Conservation (phyloP, 192 early-diverging fungal genomes). For the Umbelopsis sp. region DNA sequence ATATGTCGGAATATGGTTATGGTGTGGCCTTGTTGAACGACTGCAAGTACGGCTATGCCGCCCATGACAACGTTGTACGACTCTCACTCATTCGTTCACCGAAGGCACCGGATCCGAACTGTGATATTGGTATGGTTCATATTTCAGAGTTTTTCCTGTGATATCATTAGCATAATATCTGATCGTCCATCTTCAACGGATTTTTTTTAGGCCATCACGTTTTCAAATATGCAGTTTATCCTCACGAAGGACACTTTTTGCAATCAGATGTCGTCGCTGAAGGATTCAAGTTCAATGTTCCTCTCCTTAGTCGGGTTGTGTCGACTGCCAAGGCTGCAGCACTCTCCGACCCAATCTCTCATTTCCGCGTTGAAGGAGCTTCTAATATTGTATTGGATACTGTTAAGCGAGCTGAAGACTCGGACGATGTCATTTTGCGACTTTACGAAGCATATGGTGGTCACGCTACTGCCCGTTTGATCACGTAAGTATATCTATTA, state of each 20-base stretch:
- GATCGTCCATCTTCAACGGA: no score
- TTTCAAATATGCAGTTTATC: constrained; percentile 90
- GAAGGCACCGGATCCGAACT: constrained; percentile 71
- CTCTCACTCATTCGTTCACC: constrained; percentile 88
- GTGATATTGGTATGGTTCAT: constrained; percentile 57
- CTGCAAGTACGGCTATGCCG: constrained; percentile 95
- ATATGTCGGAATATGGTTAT: constrained; percentile 94
- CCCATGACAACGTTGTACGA: constrained; percentile 77
- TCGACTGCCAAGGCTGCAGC: not conserved
- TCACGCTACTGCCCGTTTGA: constrained; percentile 57
- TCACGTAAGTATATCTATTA: constrained; percentile 39
- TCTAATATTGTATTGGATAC: constrained; percentile 90
- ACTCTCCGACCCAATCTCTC: not conserved
- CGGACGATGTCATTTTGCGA: constrained; percentile 73
- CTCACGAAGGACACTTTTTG: constrained; percentile 81
- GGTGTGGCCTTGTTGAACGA: constrained; percentile 95
- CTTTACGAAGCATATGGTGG: constrained; percentile 94
- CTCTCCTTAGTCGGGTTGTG: constrained; percentile 51
- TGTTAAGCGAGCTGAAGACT: constrained; percentile 86
- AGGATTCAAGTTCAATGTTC: constrained; percentile 91
- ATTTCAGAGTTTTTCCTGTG: no score
- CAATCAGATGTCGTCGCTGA: constrained; percentile 85
- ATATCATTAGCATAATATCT: no score
- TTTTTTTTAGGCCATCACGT: constrained; percentile 63
- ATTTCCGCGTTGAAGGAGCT: constrained; percentile 36